Base-by-base conservation (phyloP, 805 yeast species). In the Hermanozyma aechmeae region DNA sequence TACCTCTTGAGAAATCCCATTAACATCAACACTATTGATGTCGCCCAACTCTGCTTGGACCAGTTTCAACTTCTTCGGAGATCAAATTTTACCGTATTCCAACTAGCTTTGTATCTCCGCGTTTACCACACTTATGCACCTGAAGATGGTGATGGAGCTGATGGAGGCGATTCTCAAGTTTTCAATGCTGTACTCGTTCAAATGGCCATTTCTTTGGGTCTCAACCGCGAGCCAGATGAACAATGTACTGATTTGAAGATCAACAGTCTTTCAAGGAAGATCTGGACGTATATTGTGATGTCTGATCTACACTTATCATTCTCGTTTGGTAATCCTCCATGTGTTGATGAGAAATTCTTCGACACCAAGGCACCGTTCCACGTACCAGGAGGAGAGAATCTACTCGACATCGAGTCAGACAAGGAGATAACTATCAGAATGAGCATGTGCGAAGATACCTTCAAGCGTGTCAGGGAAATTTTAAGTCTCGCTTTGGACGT, bases 191-290 rank as follows among this genome's bases (percentile, higher is more conserved):
- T 33, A 12, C 14, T 47, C 11, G 52, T 76, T 11, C 83, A 76
- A 42, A 74, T 79, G 79, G 82, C 79, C 0, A 62, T 71, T 30
- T 65, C 78, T 22, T 63, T 78, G 38, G 87, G 86, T 0, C 45
- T 79, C 15, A 77, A 79, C 45, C 61, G 85, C 40, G 86, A 79
- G 38, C 85, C 86, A 1, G 66, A 61, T 11, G 47, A 41, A 11
- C 32, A 34, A 11, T 29, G 34, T 18, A 35, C 35, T 4, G 40
- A 46, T 25, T 42, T 40, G 34, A 40, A 37, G 32, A 27, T 29
- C 15, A 37, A 42, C 27, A 35, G 43, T 29, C 33, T 53, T 15
- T 36, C 45, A 8, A 30, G 58, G 23, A 53, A 51, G 20, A 35
- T 53, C 5, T 53, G 57, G 57, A 22, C 30, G 16, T 34, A 34